Conservation (phyloP, 345 rosid species). For the Eucalyptus rudis region DNA sequence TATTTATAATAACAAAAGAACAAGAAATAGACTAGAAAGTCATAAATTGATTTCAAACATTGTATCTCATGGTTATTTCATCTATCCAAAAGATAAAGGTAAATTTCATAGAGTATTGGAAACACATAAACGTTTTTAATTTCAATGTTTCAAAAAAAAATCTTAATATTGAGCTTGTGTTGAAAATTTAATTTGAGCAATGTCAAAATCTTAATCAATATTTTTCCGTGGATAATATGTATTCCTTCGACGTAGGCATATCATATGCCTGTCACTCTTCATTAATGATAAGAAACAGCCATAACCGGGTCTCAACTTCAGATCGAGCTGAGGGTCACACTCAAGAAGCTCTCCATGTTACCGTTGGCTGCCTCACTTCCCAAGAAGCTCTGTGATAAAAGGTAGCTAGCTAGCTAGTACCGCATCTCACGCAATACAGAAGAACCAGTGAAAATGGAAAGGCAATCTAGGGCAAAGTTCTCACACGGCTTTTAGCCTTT, state of each 20-base stretch:
- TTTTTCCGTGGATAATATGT: not conserved
- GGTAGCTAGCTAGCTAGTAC: not conserved
- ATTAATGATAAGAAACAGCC: not conserved
- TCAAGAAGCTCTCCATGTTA: not conserved
- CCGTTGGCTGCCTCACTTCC: not conserved
- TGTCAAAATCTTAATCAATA: not conserved
- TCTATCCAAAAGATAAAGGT: not conserved
- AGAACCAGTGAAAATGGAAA: not conserved
- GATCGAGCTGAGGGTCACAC: no score
- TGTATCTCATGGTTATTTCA: not conserved
- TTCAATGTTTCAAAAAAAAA: not conserved
- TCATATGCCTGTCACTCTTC: not conserved
- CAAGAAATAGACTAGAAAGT: no score
- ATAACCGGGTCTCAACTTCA: no score
- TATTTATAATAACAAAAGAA: not conserved
- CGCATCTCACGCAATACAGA: not conserved
- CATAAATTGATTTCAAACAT: not conserved
- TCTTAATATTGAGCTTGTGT: not conserved
- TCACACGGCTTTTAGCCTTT: not conserved
- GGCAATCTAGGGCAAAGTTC: not conserved
- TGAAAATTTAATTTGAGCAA: not conserved
- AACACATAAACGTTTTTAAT: not conserved
- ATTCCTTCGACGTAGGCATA: not conserved
- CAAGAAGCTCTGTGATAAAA: not conserved
- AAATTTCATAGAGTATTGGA: not conserved